These are phyloP conservation scores for Guadua angustifolia DNA, from an alignment of 176 grass and related monocot species.

Conservation along the genomic window DNA sequence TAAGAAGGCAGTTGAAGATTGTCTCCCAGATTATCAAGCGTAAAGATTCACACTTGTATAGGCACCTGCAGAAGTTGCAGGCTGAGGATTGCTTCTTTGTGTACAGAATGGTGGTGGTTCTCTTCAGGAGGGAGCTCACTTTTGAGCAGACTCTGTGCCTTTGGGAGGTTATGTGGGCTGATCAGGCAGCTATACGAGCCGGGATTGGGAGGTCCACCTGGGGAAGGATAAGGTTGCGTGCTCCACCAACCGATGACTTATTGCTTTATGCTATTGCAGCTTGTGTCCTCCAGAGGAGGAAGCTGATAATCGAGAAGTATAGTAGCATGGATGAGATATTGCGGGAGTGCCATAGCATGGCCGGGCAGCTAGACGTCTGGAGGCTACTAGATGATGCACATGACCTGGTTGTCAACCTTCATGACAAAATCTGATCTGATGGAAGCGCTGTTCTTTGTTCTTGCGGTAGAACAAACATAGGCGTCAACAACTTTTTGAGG, in stretches of 20 bases:
- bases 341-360: slow-evolving; percentile 90
- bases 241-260: slow-evolving; percentile 84
- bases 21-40: slow-evolving; percentile 96
- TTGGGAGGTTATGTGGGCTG: slow-evolving; percentile 99
- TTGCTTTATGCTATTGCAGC: slow-evolving; percentile 92
- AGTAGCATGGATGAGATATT: slow-evolving; percentile 97
- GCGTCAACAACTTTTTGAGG: slow-evolving; percentile 17
- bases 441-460: slow-evolving; percentile 29
- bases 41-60: slow-evolving; percentile 84
- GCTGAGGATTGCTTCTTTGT: slow-evolving; percentile 99
- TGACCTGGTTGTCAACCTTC: slow-evolving; percentile 84
- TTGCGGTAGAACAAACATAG: neutral
- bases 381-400: slow-evolving; percentile 91
- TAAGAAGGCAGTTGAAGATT: slow-evolving; percentile 83
- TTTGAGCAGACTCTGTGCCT: slow-evolving; percentile 90
- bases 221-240: slow-evolving; percentile 76
- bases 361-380: slow-evolving; percentile 90
- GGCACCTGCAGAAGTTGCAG: slow-evolving; percentile 92
- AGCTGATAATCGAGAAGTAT: slow-evolving; percentile 94
- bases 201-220: slow-evolving; percentile 79
- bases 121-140: slow-evolving; percentile 90
- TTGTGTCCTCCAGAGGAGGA: slow-evolving; percentile 88
- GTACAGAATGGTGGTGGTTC: slow-evolving; percentile 96
- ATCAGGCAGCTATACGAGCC: slow-evolving; percentile 81
- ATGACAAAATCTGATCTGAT: slow-evolving; percentile 82